phyloP scores from a whole-genome alignment of 2,329 filamentous ascomycete genomes.

The Trichoderma aggressivum region DNA sequence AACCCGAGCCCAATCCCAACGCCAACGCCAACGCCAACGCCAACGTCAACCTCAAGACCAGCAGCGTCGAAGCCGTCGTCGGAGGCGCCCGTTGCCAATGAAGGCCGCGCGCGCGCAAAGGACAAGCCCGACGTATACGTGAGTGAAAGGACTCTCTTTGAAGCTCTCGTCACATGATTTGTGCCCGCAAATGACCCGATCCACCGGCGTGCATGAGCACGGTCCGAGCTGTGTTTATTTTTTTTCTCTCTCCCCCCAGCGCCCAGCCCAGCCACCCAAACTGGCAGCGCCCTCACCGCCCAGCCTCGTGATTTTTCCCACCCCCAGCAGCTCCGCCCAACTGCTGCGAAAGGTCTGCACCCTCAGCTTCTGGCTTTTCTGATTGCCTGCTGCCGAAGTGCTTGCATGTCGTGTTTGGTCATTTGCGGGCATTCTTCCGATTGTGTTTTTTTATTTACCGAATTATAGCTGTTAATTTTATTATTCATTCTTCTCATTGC shows the following conservation, averaged over 20 bases:
- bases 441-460: not conserved
- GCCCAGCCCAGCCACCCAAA: slow-evolving; percentile 5
- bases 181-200: slow-evolving; percentile 14
- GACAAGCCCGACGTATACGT: slow-evolving; percentile 94
- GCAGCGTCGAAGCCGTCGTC: slow-evolving; percentile 5
- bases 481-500: not conserved
- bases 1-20: not conserved
- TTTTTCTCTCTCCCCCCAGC: not conserved
- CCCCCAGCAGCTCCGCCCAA: not conserved
- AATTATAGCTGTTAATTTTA: not conserved
- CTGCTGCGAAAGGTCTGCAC: slow-evolving; percentile 10
- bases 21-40: not conserved
- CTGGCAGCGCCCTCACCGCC: slow-evolving; percentile 3
- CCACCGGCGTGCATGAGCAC: not conserved
- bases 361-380: slow-evolving; percentile 8
- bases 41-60: not conserved
- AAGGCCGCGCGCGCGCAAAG: slow-evolving; percentile 78
- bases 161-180: slow-evolving; percentile 20
- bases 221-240: not conserved
- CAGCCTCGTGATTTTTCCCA: slow-evolving; percentile 19
- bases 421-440: slow-evolving; percentile 4
- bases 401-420: slow-evolving; percentile 16
- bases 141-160: slow-evolving; percentile 51
- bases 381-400: slow-evolving; percentile 16
- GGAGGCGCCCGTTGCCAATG: slow-evolving; percentile 72